Evolutionary conservation across 768 basidiomycete genomes (phyloP).

Genomic region (Strobilomyces confusus): DNA sequence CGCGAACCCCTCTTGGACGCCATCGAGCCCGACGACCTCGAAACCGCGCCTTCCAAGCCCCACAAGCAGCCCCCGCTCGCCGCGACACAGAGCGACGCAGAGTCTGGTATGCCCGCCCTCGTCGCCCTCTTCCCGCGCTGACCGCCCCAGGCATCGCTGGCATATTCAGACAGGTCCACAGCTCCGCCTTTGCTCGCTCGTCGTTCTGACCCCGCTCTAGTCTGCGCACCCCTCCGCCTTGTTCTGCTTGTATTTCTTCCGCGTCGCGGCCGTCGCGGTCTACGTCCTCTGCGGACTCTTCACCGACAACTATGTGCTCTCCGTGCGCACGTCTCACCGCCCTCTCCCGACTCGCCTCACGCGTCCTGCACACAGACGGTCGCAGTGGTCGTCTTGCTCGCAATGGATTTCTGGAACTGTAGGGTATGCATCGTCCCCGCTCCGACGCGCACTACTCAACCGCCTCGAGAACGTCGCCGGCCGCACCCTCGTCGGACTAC

Average conservation of each 20-base stretch:
- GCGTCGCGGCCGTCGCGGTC: constrained; percentile 80
- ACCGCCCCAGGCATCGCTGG: constrained; percentile 56
- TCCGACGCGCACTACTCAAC: not conserved
- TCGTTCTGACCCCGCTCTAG: constrained; percentile 35
- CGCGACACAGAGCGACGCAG: constrained; percentile 61
- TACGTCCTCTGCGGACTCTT: constrained; percentile 94
- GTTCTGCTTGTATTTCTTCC: constrained; percentile 87
- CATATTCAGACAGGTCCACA: constrained; percentile 68
- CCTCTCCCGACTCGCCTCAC: not conserved
- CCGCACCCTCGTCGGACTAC: constrained; percentile 85
- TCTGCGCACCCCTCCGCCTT: constrained; percentile 80
- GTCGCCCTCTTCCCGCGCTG: constrained; percentile 1
- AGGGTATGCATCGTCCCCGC: constrained; percentile 46
- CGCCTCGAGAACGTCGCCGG: constrained; percentile 81
- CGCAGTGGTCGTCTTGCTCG: constrained; percentile 85
- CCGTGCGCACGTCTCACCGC: constrained; percentile 48
- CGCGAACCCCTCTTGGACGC: constrained; percentile 68
- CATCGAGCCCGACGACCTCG: constrained; percentile 82
- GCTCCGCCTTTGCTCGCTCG: not conserved
- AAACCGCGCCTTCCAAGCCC: constrained; percentile 26
- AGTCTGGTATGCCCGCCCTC: constrained; percentile 51
- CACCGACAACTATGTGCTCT: constrained; percentile 88
- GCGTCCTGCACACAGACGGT: constrained; percentile 56
- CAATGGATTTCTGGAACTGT: constrained; percentile 99
- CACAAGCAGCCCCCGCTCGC: constrained; percentile 47